Base-by-base conservation (phyloP, 192 early-diverging fungal genomes). In the Coemansia sp. region DNA sequence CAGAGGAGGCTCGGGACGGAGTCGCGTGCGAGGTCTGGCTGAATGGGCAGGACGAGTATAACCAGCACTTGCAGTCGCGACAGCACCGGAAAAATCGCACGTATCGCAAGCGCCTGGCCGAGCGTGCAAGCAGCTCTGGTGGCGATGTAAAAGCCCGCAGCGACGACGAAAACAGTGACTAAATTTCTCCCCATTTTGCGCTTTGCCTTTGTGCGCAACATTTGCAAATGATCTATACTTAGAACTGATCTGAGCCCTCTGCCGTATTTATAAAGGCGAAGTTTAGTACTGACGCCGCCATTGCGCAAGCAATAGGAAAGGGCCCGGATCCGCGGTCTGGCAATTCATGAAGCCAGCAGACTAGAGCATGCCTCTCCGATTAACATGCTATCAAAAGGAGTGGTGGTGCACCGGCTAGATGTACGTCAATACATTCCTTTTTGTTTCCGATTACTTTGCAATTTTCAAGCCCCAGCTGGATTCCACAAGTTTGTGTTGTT, bases 1-100 rank as follows among this genome's bases (percentile, higher is more conserved):
- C 70, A 8, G 81, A 75, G 19, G 74, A 81, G 21, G 31, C 77
- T 40, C 11, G 69, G 72, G n/a, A 76, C 74, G 61, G 84, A n/a
- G 57, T 66, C 65, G 63, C 72, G 34, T 35, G 63, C 73, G 63
- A 81, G 48, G 78, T 78, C 9, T 83, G 76, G 81, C 64, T 95
- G 24, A 89, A 93, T 64, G 94, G 94, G n/a, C 77, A 85, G 29
- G 77, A 75, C 14, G 90, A 93, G 62, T 93, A 90, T 87, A 79
- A 88, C 42, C 89, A 92, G 62, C 94, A 96, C 62, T 51, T 90
- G 9, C 73, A 69, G 19, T 91, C 89, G 48, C 86, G 86, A 16
- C 81, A 81, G 42, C 94, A 96, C 74, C 78, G 81, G 63, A 85
- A 83, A 46, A 84, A 81, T 24, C 53, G 72, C 21, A 64, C 60